phyloP scores from a whole-genome alignment of 2,329 filamentous ascomycete genomes.

The Penicillium sp. region DNA sequence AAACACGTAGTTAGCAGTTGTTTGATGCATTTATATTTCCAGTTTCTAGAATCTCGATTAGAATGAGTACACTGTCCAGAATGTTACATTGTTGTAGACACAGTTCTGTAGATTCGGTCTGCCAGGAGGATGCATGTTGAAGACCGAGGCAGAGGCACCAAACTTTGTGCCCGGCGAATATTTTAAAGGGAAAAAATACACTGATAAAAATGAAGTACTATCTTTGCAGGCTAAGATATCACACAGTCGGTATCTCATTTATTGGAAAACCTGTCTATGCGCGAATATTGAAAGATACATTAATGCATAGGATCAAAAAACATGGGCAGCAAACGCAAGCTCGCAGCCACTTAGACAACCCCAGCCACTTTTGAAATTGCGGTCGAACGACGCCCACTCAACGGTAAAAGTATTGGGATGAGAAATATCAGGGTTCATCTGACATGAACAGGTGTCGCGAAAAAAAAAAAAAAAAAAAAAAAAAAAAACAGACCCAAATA shows the following conservation, averaged over 20 bases:
- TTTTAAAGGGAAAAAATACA: too few species aligned
- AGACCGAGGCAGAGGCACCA: too few species aligned
- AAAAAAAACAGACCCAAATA: conserved; percentile 5
- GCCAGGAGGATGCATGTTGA: too few species aligned
- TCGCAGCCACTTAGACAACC: neutral
- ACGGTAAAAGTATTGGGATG: neutral
- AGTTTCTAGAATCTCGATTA: too few species aligned
- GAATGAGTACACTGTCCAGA: too few species aligned
- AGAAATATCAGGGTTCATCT: neutral
- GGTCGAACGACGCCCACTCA: neutral
- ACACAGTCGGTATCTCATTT: conserved; percentile 11
- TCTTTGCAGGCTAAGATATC: neutral
- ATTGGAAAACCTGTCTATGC: conserved; percentile 11
- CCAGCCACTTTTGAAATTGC: neutral
- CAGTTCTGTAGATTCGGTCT: too few species aligned
- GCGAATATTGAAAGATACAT: conserved; percentile 2
- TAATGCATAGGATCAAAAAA: conserved; percentile 10
- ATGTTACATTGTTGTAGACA: too few species aligned
- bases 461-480: neutral
- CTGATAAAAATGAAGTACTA: neutral
- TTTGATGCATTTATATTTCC: too few species aligned
- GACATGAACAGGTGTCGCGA: neutral
- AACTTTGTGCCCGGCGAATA: too few species aligned
- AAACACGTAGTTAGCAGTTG: too few species aligned
- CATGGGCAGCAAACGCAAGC: neutral